Percentiles rank a stretch among this genome's conserved stretches.
Conservation (phyloP, 1,139 yeast genomes). For the Pichia sp. region DNA sequence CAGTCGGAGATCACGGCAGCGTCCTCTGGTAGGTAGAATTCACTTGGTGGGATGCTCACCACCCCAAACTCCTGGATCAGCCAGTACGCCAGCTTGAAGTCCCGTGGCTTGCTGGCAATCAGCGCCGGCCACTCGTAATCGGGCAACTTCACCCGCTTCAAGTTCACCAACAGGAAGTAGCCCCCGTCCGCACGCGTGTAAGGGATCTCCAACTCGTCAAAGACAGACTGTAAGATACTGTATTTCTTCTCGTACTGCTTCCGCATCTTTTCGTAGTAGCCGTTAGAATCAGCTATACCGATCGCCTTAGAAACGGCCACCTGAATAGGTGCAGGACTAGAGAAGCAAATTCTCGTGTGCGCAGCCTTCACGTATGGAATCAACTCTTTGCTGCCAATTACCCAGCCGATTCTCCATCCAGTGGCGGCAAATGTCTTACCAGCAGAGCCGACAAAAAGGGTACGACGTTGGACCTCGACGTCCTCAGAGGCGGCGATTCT, state of each 20-base stretch:
- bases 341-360: conserved; percentile 87
- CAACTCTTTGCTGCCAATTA: conserved; percentile 80
- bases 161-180: conserved; percentile 83
- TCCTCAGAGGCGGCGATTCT: conserved; percentile 66
- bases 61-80: conserved; percentile 87
- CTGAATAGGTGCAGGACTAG: conserved; percentile 90
- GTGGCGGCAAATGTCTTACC: conserved; percentile 98
- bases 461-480: conserved; percentile 73
- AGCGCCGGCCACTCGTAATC: conserved; percentile 58
- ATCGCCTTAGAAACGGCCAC: conserved; percentile 85
- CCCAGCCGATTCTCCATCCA: conserved; percentile 98
- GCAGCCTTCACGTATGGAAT: conserved; percentile 82
- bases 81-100: conserved; percentile 90
- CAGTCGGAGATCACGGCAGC: conserved; percentile 41
- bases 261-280: conserved; percentile 67
- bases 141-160: conserved; percentile 77
- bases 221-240: conserved; percentile 64
- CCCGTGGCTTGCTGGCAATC: conserved; percentile 66
- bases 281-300: conserved; percentile 50
- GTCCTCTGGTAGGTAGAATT: conserved; percentile 48
- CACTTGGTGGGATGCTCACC: conserved; percentile 95
- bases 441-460: conserved; percentile 92
- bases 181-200: conserved; percentile 92
- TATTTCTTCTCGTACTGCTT: conserved; percentile 66
- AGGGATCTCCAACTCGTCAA: conserved; percentile 83